Base-by-base conservation (phyloP, 352 stramenopile genomes). In the Globisporangium echinulatum region DNA sequence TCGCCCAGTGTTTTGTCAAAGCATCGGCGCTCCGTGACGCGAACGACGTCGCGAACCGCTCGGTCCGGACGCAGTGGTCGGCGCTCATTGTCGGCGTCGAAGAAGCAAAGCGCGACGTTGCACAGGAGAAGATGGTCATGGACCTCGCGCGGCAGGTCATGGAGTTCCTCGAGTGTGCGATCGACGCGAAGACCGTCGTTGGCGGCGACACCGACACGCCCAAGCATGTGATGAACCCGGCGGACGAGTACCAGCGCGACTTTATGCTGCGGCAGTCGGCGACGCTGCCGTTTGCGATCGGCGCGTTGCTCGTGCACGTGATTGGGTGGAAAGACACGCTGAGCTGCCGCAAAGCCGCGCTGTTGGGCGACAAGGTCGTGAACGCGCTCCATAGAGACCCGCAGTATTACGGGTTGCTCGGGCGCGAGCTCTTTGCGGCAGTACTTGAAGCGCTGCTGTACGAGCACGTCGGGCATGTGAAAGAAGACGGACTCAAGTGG, bases 401-500 rank as follows among this genome's bases (percentile, higher is more conserved):
- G 0, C 67, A 71, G 48, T 85, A 76, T 52, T 59, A 85, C 42
- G 40, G 49, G 1, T 61, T 87, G 17, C 61, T 92, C 5, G 82
- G 80, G 0, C 71, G 72, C 6, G 80, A 89, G 14, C 50, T 92
- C 15, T 92, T 92, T 54, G 70, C 75, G 1, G 77, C 77, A 15
- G 71, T 73, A 15, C 62, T 92, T 7, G 66, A 82, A 36, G 69
- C 72, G 33, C 63, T 92, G 40, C 37, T 92, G 19, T 66, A 72
- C 17, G 79, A 92, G 47, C 67, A 82, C 53, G 63, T 71, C 5
- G 80, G 78, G 33, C 73, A 87, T 54, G 80, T 87, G 42, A 89
- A 90, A 64, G 82, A 92, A 65, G 82, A 92, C 54, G 75, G 75
- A 9, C 69, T 92, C 13, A 92, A 90, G 55, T 92, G 82, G 82